Evolutionary conservation across 768 basidiomycete species (phyloP), one percentile per base, ranked within the genome.

Genomic region (Suillus subalutaceus): DNA sequence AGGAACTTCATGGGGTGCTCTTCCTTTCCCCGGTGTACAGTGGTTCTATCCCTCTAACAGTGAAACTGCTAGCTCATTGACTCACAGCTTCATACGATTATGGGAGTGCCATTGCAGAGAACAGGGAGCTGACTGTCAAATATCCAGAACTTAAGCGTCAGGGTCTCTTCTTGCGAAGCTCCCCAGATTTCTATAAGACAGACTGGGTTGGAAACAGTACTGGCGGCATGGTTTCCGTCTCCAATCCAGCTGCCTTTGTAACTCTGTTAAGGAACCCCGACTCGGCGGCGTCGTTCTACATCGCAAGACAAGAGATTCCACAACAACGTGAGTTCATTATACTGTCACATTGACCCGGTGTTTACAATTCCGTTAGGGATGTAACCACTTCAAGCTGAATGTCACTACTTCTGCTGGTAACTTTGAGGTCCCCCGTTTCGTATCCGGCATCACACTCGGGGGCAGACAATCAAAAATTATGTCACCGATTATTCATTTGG

Each of bases 1-100:
- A 9, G 93, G 93, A 32, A 94, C 93, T 0, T 93, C 90, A 13
- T 95, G 92, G 92, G 93, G 91, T 48, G 90, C 83, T 9, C 80
- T 94, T 52, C 90, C 93, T 1, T 91, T 88, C 79, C 92, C 86
- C 16, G 90, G 88, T 9, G 93, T 88, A 89, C 72, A 88, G 82
- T 74, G 72, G 72, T 59, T 62, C 32, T 52, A 23, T 43, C 12
- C 65, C 64, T 30, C 43, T 15, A 18, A 61, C 10, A n/a, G 20
- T 55, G 67, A 65, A 66, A 52, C 16, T 9, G 5, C 46, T 63
- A 8, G 18, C 59, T 60, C 6, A 60, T 60, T 20, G 18, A 43
- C 23, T 38, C 20, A 26, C 30, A 76, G 74, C 85, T 3, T 92
- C 91, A 32, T 95, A 95, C 64, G 93, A 95, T 77, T 95, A 95